phyloP scores from a whole-genome alignment of 2,329 filamentous ascomycete genomes.

The Fusarium austroafricanum region DNA sequence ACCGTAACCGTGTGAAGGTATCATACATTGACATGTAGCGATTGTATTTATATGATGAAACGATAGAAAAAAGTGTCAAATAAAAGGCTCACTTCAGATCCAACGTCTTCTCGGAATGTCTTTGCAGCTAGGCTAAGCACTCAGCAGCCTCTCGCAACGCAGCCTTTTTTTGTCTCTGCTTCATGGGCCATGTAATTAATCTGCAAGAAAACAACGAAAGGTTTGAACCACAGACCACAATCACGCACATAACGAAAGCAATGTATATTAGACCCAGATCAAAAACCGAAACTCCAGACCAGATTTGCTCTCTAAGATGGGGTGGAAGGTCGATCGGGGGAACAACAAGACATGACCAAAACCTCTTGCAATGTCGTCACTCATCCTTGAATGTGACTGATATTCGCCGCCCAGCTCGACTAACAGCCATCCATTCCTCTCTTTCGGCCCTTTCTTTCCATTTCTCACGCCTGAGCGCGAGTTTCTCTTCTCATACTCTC shows the following conservation, averaged over 20 bases:
- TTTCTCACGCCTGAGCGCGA: constrained; percentile 5
- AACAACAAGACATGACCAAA: constrained; percentile 45
- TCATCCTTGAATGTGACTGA: constrained; percentile 40
- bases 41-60: constrained; percentile 22
- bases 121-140: background rate
- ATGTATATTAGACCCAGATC: constrained; percentile 59
- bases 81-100: background rate
- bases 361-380: constrained; percentile 36
- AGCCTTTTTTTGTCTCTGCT: constrained; percentile 9
- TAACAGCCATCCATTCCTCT: constrained; percentile 32
- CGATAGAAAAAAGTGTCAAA: constrained; percentile 6
- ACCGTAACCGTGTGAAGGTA: constrained; percentile 45
- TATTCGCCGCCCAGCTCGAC: constrained; percentile 35
- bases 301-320: constrained; percentile 56
- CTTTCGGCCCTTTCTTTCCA: constrained; percentile 22
- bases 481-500: constrained; percentile 25
- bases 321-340: constrained; percentile 43
- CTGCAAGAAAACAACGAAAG: constrained; percentile 12
- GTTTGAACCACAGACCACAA: constrained; percentile 21
- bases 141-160: constrained; percentile 4
- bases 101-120: background rate
- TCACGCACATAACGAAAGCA: constrained; percentile 45
- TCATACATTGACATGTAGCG: constrained; percentile 51
- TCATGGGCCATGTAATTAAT: background rate
- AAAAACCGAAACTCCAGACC: constrained; percentile 62